Conservation (phyloP, 352 stramenopile species). For the Globisporangium yorkense region DNA sequence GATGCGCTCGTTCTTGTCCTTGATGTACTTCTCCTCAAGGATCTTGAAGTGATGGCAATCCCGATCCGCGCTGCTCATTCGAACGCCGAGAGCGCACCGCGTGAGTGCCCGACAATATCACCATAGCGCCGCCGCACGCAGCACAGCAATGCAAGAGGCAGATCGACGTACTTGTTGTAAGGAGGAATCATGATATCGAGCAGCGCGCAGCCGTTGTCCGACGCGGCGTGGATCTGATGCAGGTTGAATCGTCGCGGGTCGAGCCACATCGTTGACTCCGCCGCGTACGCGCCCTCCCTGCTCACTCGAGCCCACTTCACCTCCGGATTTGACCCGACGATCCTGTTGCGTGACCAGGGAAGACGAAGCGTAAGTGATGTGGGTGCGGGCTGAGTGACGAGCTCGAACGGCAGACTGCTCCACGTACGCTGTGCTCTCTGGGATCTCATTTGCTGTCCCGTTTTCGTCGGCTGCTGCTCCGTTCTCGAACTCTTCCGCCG, state of each 20-base stretch:
- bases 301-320: conserved; percentile 60
- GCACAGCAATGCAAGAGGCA: not conserved
- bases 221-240: conserved; percentile 70
- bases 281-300: conserved; percentile 43
- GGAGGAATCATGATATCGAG: conserved; percentile 84
- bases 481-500: conserved; percentile 29
- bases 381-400: no score
- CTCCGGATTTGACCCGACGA: conserved; percentile 28
- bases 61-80: conserved; percentile 43
- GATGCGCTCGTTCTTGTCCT: conserved; percentile 39
- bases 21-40: conserved; percentile 44
- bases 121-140: not conserved
- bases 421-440: conserved; percentile 27
- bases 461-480: conserved; percentile 3
- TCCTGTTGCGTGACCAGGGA: conserved; percentile 12
- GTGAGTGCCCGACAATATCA: conserved; percentile 2
- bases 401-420: no score
- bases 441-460: not conserved
- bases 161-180: conserved; percentile 67
- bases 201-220: conserved; percentile 65
- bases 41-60: conserved; percentile 79
- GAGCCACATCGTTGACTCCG: conserved; percentile 74
- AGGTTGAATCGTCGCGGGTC: conserved; percentile 79
- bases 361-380: no score
- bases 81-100: not conserved